A percentile compares a stretch with the other conserved stretches of the same genome.
phyloP scores from a whole-genome alignment of 805 yeast species.

The Wickerhamiella vanderwaltii region DNA sequence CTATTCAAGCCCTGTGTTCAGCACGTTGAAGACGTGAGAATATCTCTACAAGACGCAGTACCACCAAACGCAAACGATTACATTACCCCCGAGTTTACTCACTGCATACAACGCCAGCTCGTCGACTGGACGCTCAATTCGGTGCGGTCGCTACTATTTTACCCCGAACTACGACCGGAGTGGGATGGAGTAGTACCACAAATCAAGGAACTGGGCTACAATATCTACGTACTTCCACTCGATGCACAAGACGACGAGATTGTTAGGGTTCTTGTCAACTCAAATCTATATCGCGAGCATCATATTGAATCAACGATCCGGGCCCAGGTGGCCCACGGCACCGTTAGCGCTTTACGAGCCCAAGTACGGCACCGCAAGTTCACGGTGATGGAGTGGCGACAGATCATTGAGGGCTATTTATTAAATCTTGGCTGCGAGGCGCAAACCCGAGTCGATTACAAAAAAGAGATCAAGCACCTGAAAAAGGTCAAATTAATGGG shows the following conservation, averaged over 20 bases:
- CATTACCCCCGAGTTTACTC: conserved; percentile 5
- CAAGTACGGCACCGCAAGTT: conserved; percentile 22
- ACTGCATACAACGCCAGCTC: conserved; percentile 34
- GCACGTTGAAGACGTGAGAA: conserved; percentile 4
- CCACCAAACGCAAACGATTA: conserved; percentile 9
- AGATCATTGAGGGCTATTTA: conserved; percentile 57
- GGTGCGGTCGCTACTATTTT: conserved; percentile 48
- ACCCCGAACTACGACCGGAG: conserved; percentile 36
- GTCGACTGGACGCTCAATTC: conserved; percentile 65
- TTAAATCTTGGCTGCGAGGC: conserved; percentile 56
- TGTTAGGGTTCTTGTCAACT: conserved; percentile 6
- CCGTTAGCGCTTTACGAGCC: conserved; percentile 40
- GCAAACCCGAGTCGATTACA: conserved; percentile 57
- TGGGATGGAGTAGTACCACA: conserved; percentile 45
- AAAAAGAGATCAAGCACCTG: conserved; percentile 31
- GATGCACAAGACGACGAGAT: conserved; percentile 27
- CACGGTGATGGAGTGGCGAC: conserved; percentile 57
- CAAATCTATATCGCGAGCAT: conserved; percentile 46
- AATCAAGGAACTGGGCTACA: conserved; percentile 30
- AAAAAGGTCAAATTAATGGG: conserved; percentile 15
- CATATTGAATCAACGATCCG: conserved; percentile 43
- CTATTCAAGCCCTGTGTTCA: not conserved
- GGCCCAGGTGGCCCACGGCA: conserved; percentile 47
- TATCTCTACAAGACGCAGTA: conserved; percentile 8
- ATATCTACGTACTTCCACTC: conserved; percentile 42